These are phyloP conservation scores for Solanum chmielewskii DNA, from an alignment of 257 asterid genomes.

Conservation along the genomic window DNA sequence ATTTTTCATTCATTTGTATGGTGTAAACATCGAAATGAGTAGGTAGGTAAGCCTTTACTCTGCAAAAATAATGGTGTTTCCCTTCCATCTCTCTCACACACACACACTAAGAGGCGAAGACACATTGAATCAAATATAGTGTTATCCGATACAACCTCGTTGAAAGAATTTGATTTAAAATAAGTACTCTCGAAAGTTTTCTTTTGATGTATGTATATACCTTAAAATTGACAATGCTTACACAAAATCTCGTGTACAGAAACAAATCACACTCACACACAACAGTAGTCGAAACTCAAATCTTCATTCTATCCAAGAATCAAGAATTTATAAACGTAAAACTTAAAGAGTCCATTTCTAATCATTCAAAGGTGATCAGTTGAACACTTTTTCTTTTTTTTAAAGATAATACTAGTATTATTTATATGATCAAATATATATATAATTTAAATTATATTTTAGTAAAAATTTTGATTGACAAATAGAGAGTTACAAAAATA, in stretches of 20 bases:
- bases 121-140: not conserved
- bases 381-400: not conserved
- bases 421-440: not conserved
- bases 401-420: not conserved
- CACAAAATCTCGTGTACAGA: not conserved
- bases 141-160: not conserved
- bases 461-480: not conserved
- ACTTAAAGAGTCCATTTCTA: not conserved
- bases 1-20: not conserved
- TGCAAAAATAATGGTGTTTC: not conserved
- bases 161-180: too few species aligned
- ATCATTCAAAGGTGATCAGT: not conserved
- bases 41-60: accelerated
- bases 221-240: not conserved
- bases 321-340: not conserved
- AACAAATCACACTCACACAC: not conserved
- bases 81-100: not conserved
- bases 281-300: not conserved
- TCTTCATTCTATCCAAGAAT: not conserved
- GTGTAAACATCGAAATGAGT: not conserved
- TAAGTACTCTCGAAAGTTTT: too few species aligned
- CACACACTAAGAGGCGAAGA: not conserved
- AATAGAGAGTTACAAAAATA: not conserved
- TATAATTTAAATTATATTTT: not conserved
- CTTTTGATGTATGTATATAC: not conserved